Evolutionary conservation across 2,329 filamentous ascomycete species (phyloP).

Genomic region (Malbranchea cinnamomea): DNA sequence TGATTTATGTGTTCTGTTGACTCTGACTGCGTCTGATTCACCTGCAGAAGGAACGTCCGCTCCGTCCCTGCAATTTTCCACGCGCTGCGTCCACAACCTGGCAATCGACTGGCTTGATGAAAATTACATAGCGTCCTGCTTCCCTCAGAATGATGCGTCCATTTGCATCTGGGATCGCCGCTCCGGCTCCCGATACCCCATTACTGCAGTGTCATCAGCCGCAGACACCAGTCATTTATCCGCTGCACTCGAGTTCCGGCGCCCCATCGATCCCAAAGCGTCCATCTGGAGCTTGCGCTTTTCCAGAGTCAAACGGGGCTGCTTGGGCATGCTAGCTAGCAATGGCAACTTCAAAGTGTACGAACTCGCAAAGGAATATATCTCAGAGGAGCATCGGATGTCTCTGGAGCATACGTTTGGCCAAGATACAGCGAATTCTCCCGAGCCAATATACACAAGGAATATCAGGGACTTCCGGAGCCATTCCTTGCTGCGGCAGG

Average conservation of each 20-base stretch:
- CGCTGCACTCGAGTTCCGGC: constrained; percentile 42
- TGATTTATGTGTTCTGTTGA: background rate
- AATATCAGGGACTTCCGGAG: constrained; percentile 29
- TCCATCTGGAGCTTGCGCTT: constrained; percentile 49
- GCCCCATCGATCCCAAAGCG: constrained; percentile 36
- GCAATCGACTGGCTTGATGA: constrained; percentile 49
- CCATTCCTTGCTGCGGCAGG: constrained; percentile 32
- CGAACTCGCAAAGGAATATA: constrained; percentile 38
- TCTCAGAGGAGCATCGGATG: constrained; percentile 23
- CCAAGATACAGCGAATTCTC: constrained; percentile 25
- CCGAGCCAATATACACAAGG: constrained; percentile 32
- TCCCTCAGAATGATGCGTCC: constrained; percentile 38
- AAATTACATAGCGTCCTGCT: constrained; percentile 48
- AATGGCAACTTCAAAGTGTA: constrained; percentile 44
- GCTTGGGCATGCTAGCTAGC: constrained; percentile 43
- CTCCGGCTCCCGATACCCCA: constrained; percentile 24
- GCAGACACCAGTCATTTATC: constrained; percentile 24
- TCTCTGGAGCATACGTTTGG: constrained; percentile 27
- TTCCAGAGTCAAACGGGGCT: constrained; percentile 42
- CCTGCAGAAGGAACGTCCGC: constrained; percentile 22
- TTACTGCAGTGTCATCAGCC: constrained; percentile 20
- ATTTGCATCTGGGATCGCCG: constrained; percentile 51
- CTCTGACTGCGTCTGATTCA: constrained; percentile 2
- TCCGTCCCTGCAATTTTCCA: constrained; percentile 35
- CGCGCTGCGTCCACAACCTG: constrained; percentile 47